Percentiles rank a stretch among this genome's conserved stretches.
These are phyloP conservation scores for Populus deltoides DNA, from an alignment of 345 rosid genomes.

Conservation along the genomic window DNA sequence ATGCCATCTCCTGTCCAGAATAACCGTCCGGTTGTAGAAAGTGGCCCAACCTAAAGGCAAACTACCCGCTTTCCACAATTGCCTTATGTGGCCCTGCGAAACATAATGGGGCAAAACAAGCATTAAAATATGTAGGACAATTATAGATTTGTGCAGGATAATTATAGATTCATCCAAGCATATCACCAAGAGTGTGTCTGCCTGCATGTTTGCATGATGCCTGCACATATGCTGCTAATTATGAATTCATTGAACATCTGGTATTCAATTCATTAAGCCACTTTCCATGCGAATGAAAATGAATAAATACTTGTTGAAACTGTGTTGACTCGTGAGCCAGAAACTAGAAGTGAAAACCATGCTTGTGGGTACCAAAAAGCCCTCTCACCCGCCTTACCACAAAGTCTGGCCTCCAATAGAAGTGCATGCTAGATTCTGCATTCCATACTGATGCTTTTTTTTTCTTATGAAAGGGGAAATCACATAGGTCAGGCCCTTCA, in stretches of 20 bases:
- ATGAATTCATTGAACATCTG: not conserved
- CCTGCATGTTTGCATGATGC: not conserved
- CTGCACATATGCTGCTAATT: not conserved
- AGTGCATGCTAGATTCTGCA: not conserved
- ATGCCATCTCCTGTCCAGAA: conserved; percentile 28
- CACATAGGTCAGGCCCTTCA: too few species aligned
- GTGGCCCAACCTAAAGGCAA: conserved; percentile 26
- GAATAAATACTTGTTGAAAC: not conserved
- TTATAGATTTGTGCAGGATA: not conserved
- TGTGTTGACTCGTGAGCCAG: not conserved
- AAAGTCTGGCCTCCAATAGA: not conserved
- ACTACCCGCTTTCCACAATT: conserved; percentile 30
- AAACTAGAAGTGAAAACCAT: not conserved
- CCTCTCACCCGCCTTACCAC: not conserved
- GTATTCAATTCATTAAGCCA: not conserved
- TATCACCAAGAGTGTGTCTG: not conserved
- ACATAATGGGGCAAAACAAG: conserved; percentile 10
- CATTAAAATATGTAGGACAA: not conserved
- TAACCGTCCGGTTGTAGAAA: conserved; percentile 22
- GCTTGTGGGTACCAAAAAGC: not conserved
- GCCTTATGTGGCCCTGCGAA: conserved; percentile 23
- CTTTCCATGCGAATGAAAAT: not conserved
- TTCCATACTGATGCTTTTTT: not conserved
- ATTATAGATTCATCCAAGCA: not conserved
- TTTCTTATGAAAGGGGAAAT: too few species aligned